Evolutionary conservation across 176 grass and related monocot species (phyloP).

Genomic region (Oryza meridionalis): DNA sequence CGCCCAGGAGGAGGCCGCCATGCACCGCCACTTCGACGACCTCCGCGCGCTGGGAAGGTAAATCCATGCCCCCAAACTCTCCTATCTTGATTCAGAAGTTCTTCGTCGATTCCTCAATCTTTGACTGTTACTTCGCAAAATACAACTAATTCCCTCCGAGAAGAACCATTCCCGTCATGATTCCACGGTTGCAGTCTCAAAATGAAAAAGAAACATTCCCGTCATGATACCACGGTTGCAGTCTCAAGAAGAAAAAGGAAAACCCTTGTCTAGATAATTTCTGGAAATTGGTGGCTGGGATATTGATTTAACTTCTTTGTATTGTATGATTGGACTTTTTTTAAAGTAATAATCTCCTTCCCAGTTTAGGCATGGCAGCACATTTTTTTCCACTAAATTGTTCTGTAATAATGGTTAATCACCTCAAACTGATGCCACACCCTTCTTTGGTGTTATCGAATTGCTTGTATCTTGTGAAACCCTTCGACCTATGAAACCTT

Average conservation of each 20-base stretch:
- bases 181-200: neutral
- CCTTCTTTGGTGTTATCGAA: neutral
- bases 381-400: neutral
- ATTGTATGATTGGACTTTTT: neutral
- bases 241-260: neutral
- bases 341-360: neutral
- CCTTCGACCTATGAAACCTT: neutral
- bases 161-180: neutral
- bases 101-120: neutral
- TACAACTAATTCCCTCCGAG: neutral
- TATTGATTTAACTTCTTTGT: neutral
- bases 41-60: slow-evolving; percentile 77
- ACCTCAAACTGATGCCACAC: neutral
- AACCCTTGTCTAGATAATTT: neutral
- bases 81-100: neutral
- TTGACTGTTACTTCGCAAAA: neutral
- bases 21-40: slow-evolving; percentile 88
- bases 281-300: neutral
- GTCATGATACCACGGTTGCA: too few species aligned
- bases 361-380: neutral
- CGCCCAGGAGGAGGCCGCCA: slow-evolving; percentile 64
- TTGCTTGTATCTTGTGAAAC: neutral
- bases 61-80: neutral
- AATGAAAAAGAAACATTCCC: too few species aligned
- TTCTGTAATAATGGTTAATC: neutral